phyloP scores from a whole-genome alignment of 2,329 filamentous ascomycete genomes.

The Neofusicoccum kwambonambiense region DNA sequence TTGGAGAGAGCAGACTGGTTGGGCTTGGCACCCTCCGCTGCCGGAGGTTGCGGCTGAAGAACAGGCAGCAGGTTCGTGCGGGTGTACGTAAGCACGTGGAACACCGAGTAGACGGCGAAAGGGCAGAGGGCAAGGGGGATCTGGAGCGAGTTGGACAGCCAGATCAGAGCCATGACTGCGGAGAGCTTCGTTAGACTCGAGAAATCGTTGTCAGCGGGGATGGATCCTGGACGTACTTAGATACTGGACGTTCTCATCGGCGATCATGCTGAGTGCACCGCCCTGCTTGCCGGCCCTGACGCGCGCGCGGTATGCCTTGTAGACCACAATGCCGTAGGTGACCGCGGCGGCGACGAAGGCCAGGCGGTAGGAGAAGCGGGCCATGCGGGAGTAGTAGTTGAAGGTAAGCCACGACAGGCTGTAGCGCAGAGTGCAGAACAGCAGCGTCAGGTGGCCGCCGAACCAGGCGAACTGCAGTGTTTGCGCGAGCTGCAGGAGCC shows the following conservation, averaged over 20 bases:
- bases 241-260: constrained; percentile 98
- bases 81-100: constrained; percentile 96
- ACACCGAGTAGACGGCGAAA: constrained; percentile 95
- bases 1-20: constrained; percentile 69
- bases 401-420: constrained; percentile 81
- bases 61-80: constrained; percentile 91
- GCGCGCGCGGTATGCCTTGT: constrained; percentile 91
- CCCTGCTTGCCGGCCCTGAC: constrained; percentile 68
- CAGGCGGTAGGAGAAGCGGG: constrained; percentile 81
- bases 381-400: constrained; percentile 77
- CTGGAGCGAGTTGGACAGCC: constrained; percentile 81
- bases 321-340: constrained; percentile 97
- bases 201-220: background rate
- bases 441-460: constrained; percentile 77
- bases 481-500: constrained; percentile 75
- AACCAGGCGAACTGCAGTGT: constrained; percentile 82
- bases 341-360: constrained; percentile 86
- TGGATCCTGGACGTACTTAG: constrained; percentile 63
- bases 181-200: background rate
- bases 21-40: constrained; percentile 55
- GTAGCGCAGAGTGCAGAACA: constrained; percentile 81
- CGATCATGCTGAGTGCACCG: constrained; percentile 65
- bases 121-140: constrained; percentile 87
- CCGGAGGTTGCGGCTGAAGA: constrained; percentile 61
- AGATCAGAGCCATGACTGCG: constrained; percentile 86